Conservation (phyloP, 352 stramenopile genomes). For the Phytophthora aleatoria region DNA sequence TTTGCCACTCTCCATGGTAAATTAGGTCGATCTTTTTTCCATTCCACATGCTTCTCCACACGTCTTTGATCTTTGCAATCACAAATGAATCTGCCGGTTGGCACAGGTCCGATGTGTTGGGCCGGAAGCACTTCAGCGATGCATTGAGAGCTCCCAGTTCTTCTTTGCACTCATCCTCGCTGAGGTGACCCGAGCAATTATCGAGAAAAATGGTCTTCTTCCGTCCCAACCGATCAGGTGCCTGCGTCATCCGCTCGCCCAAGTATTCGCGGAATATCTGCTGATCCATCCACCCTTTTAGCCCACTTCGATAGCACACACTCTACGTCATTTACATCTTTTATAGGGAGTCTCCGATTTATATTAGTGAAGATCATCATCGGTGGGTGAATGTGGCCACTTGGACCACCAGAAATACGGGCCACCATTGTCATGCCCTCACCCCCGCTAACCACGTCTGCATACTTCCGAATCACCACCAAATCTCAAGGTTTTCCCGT, state of each 20-base stretch:
- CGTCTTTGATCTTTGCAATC: neutral
- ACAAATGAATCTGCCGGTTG: neutral
- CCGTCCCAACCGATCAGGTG: neutral
- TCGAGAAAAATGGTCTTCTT: neutral
- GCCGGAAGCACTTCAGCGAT: neutral
- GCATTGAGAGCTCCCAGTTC: neutral
- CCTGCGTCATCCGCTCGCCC: neutral
- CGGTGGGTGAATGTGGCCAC: neutral
- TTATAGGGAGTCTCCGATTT: neutral
- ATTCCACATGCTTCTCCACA: neutral
- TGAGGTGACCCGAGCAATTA: neutral
- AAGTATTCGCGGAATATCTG: neutral
- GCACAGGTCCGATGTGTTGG: neutral
- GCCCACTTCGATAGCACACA: neutral
- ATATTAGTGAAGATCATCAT: neutral
- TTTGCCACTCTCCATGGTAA: neutral
- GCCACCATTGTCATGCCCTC: constrained; percentile 41
- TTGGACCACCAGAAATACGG: neutral
- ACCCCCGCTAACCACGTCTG: constrained; percentile 22
- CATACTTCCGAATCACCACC: constrained; percentile 16
- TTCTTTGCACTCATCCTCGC: neutral
- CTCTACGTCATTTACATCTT: neutral
- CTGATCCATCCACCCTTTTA: neutral
- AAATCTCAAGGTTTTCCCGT: constrained; percentile 24
- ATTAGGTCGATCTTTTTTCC: neutral